A percentile compares a stretch with the other conserved stretches of the same genome.
These are phyloP conservation scores for Colletotrichum sidae DNA, from an alignment of 2,329 filamentous ascomycete genomes.

Conservation along the genomic window DNA sequence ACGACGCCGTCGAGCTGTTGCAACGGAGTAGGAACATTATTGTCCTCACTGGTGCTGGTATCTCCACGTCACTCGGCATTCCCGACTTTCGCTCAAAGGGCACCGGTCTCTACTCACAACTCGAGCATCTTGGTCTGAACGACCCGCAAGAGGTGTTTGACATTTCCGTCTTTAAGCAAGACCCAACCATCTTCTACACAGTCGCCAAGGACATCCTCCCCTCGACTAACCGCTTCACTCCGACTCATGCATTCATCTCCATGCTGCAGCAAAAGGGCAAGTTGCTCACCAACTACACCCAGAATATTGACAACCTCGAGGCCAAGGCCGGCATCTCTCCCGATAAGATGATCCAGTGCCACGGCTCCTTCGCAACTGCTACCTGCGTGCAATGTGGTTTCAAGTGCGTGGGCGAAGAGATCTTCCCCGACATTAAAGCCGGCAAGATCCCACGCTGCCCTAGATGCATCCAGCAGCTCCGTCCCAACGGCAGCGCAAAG, in stretches of 20 bases:
- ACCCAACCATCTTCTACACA: slow-evolving; percentile 91
- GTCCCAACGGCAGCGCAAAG: slow-evolving; percentile 46
- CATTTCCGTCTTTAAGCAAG: slow-evolving; percentile 85
- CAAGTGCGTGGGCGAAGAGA: slow-evolving; percentile 78
- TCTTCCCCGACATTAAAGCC: slow-evolving; percentile 83
- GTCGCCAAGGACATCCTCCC: slow-evolving; percentile 93
- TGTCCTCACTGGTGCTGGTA: slow-evolving; percentile 94
- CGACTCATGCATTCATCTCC: slow-evolving; percentile 93
- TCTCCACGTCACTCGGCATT: slow-evolving; percentile 95
- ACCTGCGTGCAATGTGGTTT: slow-evolving; percentile 86
- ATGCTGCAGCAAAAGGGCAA: slow-evolving; percentile 89
- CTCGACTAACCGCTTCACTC: slow-evolving; percentile 81
- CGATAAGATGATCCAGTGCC: slow-evolving; percentile 92
- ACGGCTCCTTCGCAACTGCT: slow-evolving; percentile 94
- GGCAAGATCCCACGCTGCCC: slow-evolving; percentile 82
- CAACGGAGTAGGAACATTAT: slow-evolving; percentile 84
- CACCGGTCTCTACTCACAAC: slow-evolving; percentile 88
- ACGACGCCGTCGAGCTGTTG: slow-evolving; percentile 86
- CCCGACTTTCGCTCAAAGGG: slow-evolving; percentile 96
- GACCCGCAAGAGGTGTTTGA: slow-evolving; percentile 98
- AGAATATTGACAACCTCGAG: slow-evolving; percentile 98
- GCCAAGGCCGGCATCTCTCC: slow-evolving; percentile 83
- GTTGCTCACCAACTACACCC: slow-evolving; percentile 95
- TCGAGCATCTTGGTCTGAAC: slow-evolving; percentile 79
- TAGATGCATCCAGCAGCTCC: slow-evolving; percentile 71